A percentile compares a stretch with the other conserved stretches of the same genome.
Conservation (phyloP, 1,284 basidiomycete species). For the Cryptococcus sp. region DNA sequence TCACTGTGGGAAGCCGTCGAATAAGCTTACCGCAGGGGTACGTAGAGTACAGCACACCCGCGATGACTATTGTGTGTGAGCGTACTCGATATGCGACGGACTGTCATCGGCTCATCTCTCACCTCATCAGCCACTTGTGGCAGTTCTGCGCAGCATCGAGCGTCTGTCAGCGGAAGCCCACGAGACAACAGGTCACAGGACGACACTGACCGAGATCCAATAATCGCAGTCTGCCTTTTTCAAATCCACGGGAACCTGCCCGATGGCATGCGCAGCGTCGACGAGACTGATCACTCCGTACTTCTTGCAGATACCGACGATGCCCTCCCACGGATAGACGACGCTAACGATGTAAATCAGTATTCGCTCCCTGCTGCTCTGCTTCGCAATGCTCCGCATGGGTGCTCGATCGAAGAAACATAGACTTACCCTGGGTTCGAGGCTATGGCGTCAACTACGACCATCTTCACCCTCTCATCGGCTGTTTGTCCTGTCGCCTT, state of each 20-base stretch:
- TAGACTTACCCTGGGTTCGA: conserved; percentile 63
- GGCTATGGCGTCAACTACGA: conserved; percentile 72
- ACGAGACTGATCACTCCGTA: conserved; percentile 70
- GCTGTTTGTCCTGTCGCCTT: conserved; percentile 37
- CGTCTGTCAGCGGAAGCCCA: background rate
- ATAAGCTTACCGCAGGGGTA: conserved; percentile 65
- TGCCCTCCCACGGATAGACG: conserved; percentile 74
- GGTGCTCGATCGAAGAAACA: background rate
- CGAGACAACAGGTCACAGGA: background rate
- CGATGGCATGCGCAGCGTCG: conserved; percentile 83
- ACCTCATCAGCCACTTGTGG: conserved; percentile 68
- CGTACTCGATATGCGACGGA: background rate
- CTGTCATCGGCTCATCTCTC: conserved; percentile 8
- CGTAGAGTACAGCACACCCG: conserved; percentile 72
- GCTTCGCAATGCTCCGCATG: background rate
- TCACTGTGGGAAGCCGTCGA: background rate
- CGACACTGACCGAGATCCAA: conserved; percentile 66
- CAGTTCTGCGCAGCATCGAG: conserved; percentile 19
- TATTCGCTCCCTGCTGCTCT: background rate
- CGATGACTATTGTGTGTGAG: conserved; percentile 60
- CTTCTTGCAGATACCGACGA: conserved; percentile 69
- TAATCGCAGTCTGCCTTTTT: conserved; percentile 69
- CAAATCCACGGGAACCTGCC: conserved; percentile 62
- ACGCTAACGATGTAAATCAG: conserved; percentile 51
- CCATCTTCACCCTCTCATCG: conserved; percentile 59